These are phyloP conservation scores for Elongisporangium prolatum DNA, from an alignment of 352 stramenopile genomes.

Conservation along the genomic window DNA sequence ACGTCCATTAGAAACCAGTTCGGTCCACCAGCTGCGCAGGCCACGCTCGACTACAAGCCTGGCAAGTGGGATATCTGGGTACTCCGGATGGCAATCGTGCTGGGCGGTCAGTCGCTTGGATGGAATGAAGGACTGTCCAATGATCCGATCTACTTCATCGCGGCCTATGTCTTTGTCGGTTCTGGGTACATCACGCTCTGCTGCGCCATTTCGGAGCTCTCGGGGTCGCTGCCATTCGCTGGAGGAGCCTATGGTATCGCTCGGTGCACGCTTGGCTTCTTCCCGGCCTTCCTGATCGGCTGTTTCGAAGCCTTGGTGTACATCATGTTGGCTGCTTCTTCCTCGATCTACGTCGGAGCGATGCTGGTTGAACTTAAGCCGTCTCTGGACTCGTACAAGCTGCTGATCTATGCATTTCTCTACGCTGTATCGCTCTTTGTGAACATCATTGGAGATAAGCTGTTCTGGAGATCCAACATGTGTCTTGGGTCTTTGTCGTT, in stretches of 20 bases:
- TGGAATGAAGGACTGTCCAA: slow-evolving; percentile 39
- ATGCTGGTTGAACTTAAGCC: slow-evolving; percentile 22
- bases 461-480: slow-evolving; percentile 43
- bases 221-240: slow-evolving; percentile 33
- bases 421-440: slow-evolving; percentile 27
- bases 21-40: not conserved
- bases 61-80: slow-evolving; percentile 38
- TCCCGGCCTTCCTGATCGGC: slow-evolving; percentile 38
- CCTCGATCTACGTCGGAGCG: slow-evolving; percentile 21
- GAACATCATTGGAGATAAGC: slow-evolving; percentile 22
- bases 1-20: not conserved
- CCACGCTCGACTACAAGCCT: slow-evolving; percentile 63
- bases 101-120: slow-evolving; percentile 46
- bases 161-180: slow-evolving; percentile 30
- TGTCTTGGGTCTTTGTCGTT: slow-evolving; percentile 25
- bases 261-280: slow-evolving; percentile 36
- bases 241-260: slow-evolving; percentile 36
- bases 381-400: slow-evolving; percentile 9
- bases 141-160: slow-evolving; percentile 30
- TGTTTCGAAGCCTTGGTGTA: slow-evolving; percentile 43
- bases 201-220: slow-evolving; percentile 40
- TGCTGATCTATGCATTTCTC: slow-evolving; percentile 21
- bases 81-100: slow-evolving; percentile 47
- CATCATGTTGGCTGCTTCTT: slow-evolving; percentile 34
- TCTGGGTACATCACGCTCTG: slow-evolving; percentile 32